Evolutionary conservation across 148 eudicot genomes (phyloP).

Genomic region (Nepenthes gracilis): DNA sequence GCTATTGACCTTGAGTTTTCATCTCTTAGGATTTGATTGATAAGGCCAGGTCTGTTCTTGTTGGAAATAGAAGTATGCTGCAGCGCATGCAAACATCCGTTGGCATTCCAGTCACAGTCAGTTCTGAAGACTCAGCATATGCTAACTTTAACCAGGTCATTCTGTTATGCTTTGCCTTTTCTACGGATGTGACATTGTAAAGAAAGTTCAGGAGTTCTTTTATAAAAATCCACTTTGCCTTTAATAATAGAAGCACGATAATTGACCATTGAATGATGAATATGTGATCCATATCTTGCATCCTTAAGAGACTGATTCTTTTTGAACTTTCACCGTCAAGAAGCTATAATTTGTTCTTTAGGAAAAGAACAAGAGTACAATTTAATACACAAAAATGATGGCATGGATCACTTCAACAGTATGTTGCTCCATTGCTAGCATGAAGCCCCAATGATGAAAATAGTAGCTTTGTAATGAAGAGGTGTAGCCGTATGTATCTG

Average conservation of each 20-base stretch:
- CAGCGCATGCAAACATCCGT: constrained; percentile 62
- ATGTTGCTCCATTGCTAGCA: neutral
- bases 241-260: neutral
- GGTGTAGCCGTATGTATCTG: no score
- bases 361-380: no score
- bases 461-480: neutral
- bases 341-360: no score
- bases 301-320: no score
- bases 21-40: constrained; percentile 68
- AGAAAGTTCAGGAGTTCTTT: neutral
- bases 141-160: constrained; percentile 62
- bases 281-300: no score
- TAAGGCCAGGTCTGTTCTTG: constrained; percentile 64
- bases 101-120: constrained; percentile 43
- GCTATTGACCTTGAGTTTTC: neutral
- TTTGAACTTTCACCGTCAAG: no score
- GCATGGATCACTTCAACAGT: no score
- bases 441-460: neutral
- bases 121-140: constrained; percentile 65
- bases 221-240: neutral
- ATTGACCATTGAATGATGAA: neutral
- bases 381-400: no score
- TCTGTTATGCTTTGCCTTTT: neutral
- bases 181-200: neutral
- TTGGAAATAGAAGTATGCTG: constrained; percentile 58